Conservation (phyloP, 2,329 filamentous ascomycete species). For the Lasiodiplodia gonubiensis region DNA sequence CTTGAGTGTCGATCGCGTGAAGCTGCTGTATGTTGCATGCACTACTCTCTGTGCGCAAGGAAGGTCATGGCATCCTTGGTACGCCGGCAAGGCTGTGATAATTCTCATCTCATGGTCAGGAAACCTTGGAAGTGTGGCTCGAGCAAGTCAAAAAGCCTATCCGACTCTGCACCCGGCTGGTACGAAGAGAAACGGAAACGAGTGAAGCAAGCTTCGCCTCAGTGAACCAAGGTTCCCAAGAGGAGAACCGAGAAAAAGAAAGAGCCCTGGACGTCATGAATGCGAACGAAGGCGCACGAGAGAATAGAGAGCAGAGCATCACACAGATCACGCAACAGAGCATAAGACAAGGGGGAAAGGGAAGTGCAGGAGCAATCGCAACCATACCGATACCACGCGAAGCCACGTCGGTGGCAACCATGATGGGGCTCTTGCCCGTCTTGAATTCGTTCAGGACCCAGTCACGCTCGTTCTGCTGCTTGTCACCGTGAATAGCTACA, state of each 20-base stretch:
- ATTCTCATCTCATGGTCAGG: constrained; percentile 63
- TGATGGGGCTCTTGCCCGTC: constrained; percentile 98
- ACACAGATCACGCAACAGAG: constrained; percentile 65
- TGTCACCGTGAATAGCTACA: constrained; percentile 95
- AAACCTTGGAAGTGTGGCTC: constrained; percentile 77
- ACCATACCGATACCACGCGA: constrained; percentile 99
- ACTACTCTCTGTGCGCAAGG: constrained; percentile 62
- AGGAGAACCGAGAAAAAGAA: constrained; percentile 82
- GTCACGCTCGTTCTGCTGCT: constrained; percentile 99
- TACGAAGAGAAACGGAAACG: constrained; percentile 75
- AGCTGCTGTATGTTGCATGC: constrained; percentile 60
- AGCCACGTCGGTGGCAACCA: constrained; percentile 99
- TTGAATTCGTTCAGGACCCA: constrained; percentile 99
- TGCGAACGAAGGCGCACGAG: constrained; percentile 76
- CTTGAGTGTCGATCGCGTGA: constrained; percentile 64
- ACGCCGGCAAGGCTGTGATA: constrained; percentile 54
- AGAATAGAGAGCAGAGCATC: constrained; percentile 91
- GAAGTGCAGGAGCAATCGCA: constrained; percentile 56
- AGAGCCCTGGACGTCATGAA: constrained; percentile 90
- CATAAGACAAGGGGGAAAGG: constrained; percentile 44
- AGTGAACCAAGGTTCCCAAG: constrained; percentile 87
- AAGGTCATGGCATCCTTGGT: constrained; percentile 50
- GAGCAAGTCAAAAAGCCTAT: constrained; percentile 79
- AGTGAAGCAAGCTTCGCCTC: constrained; percentile 73
- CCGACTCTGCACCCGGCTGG: constrained; percentile 74